These are phyloP conservation scores for Malassezia yamatoensis DNA, from an alignment of 1,284 basidiomycete species.

Conservation along the genomic window DNA sequence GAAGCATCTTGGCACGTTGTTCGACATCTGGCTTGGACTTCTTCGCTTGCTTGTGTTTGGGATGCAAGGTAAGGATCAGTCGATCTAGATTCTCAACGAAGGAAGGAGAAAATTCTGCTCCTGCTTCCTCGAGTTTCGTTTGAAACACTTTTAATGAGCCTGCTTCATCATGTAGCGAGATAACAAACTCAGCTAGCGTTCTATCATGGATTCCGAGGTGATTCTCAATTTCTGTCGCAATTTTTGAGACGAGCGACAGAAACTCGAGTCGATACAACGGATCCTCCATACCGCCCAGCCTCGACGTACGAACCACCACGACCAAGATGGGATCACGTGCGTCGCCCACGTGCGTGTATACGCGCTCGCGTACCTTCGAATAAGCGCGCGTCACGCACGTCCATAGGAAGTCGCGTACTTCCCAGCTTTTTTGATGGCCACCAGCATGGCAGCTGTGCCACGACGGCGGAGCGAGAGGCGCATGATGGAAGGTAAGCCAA, in stretches of 20 bases:
- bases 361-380: too few relatives aligned
- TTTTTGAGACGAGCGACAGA: conserved; percentile 41
- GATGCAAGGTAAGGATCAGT: conserved; percentile 84
- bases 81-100: conserved; percentile 88
- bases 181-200: conserved; percentile 86
- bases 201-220: conserved; percentile 63
- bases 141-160: conserved; percentile 71
- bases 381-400: too few relatives aligned
- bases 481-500: conserved; percentile 13
- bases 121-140: conserved; percentile 65
- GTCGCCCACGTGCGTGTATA: too few relatives aligned
- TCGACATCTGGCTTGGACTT: conserved; percentile 49
- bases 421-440: not conserved
- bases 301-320: not conserved
- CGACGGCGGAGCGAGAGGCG: conserved; percentile 12
- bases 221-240: conserved; percentile 51
- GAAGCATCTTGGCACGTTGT: conserved; percentile 60
- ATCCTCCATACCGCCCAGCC: conserved; percentile 12
- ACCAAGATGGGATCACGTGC: conserved; percentile 5
- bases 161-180: conserved; percentile 76
- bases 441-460: conserved; percentile 6
- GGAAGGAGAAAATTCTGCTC: conserved; percentile 76
- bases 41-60: conserved; percentile 59
- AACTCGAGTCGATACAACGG: conserved; percentile 46
- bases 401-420: too few relatives aligned